Base-by-base conservation (phyloP, 768 basidiomycete genomes). In the Punctularia strigosozonata region DNA sequence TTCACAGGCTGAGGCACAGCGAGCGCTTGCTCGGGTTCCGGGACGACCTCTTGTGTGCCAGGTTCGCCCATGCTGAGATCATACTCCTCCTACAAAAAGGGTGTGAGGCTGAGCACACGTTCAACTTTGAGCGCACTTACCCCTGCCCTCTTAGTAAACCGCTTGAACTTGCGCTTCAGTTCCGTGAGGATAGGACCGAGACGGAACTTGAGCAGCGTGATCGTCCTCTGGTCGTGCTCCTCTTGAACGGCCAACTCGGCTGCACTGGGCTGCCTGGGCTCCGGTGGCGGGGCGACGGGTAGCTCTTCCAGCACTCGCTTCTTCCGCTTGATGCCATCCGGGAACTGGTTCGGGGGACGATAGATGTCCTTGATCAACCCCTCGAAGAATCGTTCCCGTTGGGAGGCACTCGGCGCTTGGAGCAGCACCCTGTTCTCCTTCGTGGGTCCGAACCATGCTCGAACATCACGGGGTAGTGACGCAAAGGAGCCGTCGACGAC, bases 111-210 rank as follows among this genome's bases (percentile, higher is more conserved):
- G n/a, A n/a, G n/a, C n/a, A n/a, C n/a, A n/a, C n/a, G n/a, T n/a
- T n/a, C n/a, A n/a, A n/a, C n/a, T n/a, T n/a, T n/a, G n/a, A n/a
- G n/a, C n/a, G n/a, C n/a, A 65, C 79, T 53, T 49, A 91, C 90
- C 44, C 66, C 66, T 31, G 85, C 82, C 25, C 71, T 63, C 61
- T 89, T 89, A 0, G 78, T 82, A 53, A 95, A 92, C 47, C 83
- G 69, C 67, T 90, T 89, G 56, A 82, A 91, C 61, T 91, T 90
- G 56, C 87, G 75, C 64, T 88, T 90, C 48, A 99, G 63, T 54
- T 97, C 90, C 2, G 73, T 73, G 37, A 98, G 61, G 36, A 98
- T 80, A 1, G 85, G 85, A 2, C 86, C 85, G n/a, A 98, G 69
- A n/a, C 88, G 75, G 51, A 80, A 86, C 57, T 89, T 86, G 48